A percentile compares a stretch with the other conserved stretches of the same genome.
These are phyloP conservation scores for Kalmusia sp. DNA, from an alignment of 2,329 filamentous ascomycete genomes.

Conservation along the genomic window DNA sequence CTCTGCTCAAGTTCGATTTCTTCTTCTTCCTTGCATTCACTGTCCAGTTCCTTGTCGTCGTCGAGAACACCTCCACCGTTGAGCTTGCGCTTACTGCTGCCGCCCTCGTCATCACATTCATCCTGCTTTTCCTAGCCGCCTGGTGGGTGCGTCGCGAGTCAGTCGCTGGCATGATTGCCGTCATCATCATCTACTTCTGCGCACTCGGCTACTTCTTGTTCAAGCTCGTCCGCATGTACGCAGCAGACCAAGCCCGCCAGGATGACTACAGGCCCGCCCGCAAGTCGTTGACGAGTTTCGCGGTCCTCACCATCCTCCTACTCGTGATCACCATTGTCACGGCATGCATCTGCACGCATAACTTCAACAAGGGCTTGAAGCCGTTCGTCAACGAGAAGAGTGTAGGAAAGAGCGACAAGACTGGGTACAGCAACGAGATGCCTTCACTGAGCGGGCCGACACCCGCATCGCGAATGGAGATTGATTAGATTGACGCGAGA, in stretches of 20 bases:
- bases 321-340: constrained; percentile 89
- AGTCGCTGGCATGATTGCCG: constrained; percentile 74
- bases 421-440: constrained; percentile 56
- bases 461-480: constrained; percentile 52
- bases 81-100: constrained; percentile 89
- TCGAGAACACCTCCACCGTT: constrained; percentile 69
- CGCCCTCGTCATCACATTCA: constrained; percentile 88
- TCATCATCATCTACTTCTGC: constrained; percentile 86
- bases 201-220: constrained; percentile 96
- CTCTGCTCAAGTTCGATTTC: constrained; percentile 97
- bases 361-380: constrained; percentile 91
- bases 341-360: constrained; percentile 84
- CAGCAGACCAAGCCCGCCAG: constrained; percentile 55
- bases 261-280: constrained; percentile 77
- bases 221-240: constrained; percentile 97
- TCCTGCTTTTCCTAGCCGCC: constrained; percentile 84
- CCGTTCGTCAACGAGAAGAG: constrained; percentile 75
- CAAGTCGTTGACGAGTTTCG: constrained; percentile 89
- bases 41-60: constrained; percentile 95
- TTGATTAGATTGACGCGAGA: constrained; percentile 34
- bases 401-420: constrained; percentile 57
- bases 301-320: constrained; percentile 87
- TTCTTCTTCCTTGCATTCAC: constrained; percentile 99
- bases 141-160: constrained; percentile 86
- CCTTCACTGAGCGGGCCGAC: constrained; percentile 54